Base-by-base conservation (phyloP, 805 yeast genomes). In the Scheffersomyces amazonensis region DNA sequence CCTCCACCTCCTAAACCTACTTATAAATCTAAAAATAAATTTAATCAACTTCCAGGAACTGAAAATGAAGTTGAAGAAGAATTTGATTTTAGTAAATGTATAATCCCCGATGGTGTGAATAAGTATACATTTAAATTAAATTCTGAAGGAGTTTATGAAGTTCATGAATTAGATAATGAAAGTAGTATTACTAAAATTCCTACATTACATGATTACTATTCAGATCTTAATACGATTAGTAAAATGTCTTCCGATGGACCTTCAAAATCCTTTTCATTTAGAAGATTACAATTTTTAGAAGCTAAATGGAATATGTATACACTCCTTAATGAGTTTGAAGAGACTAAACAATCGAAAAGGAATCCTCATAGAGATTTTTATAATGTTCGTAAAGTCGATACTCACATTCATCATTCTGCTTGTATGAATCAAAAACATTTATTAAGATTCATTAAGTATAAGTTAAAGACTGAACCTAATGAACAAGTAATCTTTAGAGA, bases 391-490 rank as follows among this genome's bases (percentile, higher is more conserved):
- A 91, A 91, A 60, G 97, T 93, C 27, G 99, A 91, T 58, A 93
- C 98, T 15, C 99, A 93, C 72, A 96, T 93, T 52, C 99, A 93
- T 60, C 99, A 95, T 60, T 87, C 96, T 8, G 99, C 99, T 9
- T 90, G 97, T 62, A 95, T 95, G 98, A 95, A 95, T 56, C 99
- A 93, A 66, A 93, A 93, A 64, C 99, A 93, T 66, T 69, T 93
- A 52, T 71, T 93, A 48, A 82, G 99, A 53, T 93, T 87, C 61
- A 93, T 93, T 62, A 93, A 93, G 64, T 87, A 89, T 59, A 93
- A 93, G 66, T 81, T 93, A 64, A 88, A 91, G 66, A 86, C 87
- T 42, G 68, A 71, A 33, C 90, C 95, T 2, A 76, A 87, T 48
- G 96, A 95, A 58, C 83, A 85, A 44, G 99, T 93, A 11, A 93